Evolutionary conservation across 176 grass and related monocot species (phyloP).

Genomic region (Bolboschoenus planiculmis): DNA sequence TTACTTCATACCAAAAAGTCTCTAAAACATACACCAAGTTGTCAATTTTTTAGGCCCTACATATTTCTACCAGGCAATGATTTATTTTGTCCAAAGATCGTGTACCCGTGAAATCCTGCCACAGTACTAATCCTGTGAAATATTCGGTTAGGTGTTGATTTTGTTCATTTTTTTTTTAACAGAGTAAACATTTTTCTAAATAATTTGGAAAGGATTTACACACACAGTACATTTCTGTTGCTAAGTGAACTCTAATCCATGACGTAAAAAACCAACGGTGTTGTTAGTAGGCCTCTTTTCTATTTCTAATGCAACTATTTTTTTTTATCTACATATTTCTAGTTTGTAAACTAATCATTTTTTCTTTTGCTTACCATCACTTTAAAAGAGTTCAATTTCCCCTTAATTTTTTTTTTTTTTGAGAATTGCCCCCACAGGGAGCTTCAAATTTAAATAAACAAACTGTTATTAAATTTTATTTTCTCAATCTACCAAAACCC

Average conservation of each 20-base stretch:
- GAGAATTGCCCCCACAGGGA: too few relatives aligned
- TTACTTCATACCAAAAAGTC: background rate
- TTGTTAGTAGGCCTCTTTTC: background rate
- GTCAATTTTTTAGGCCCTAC: background rate
- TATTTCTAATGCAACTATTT: background rate
- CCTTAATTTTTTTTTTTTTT: too few relatives aligned
- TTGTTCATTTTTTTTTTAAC: background rate
- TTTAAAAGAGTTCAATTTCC: background rate
- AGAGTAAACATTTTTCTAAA: background rate
- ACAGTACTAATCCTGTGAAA: background rate
- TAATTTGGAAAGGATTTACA: background rate
- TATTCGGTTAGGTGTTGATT: background rate
- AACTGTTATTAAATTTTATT: background rate
- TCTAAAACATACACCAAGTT: background rate
- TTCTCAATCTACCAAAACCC: background rate
- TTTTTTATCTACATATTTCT: background rate
- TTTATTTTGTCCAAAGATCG: background rate
- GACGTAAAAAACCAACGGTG: too few relatives aligned
- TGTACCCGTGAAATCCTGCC: too few relatives aligned
- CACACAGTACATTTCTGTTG: background rate
- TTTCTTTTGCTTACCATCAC: background rate
- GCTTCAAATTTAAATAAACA: too few relatives aligned
- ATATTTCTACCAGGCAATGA: background rate
- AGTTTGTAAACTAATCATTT: background rate
- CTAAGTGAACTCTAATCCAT: too few relatives aligned